These are phyloP conservation scores for Populus trichocarpa DNA, from an alignment of 441 rosid species.

Conservation along the genomic window DNA sequence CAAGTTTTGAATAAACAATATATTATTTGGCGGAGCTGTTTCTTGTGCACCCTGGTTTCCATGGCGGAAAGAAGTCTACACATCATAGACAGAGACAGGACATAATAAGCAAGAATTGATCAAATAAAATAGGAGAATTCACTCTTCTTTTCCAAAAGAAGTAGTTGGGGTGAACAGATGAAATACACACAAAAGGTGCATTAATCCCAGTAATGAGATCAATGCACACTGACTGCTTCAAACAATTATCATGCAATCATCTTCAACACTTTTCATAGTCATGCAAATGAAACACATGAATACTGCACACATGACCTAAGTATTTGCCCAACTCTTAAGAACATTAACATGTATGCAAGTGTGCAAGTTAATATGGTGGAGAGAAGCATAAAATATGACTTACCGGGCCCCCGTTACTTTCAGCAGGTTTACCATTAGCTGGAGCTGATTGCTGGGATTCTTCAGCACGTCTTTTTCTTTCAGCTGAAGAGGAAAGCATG, in stretches of 20 bases:
- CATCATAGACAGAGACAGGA: not conserved
- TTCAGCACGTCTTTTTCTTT: conserved; percentile 67
- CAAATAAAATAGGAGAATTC: not conserved
- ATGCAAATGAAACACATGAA: not conserved
- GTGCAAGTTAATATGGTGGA: not conserved
- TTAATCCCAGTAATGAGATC: not conserved
- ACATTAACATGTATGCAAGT: not conserved
- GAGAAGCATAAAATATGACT: conserved; percentile 20
- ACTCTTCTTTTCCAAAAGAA: not conserved
- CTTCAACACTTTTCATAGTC: not conserved
- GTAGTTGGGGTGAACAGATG: too few species aligned
- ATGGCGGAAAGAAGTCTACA: conserved; percentile 56
- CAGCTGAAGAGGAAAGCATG: conserved; percentile 48
- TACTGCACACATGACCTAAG: not conserved
- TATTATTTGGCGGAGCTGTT: conserved; percentile 68
- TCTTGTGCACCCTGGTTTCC: conserved; percentile 46
- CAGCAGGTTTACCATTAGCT: conserved; percentile 56
- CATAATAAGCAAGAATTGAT: conserved; percentile 1
- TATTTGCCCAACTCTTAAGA: not conserved
- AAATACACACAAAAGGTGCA: not conserved
- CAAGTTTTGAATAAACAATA: conserved; percentile 87
- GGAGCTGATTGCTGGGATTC: conserved; percentile 54
- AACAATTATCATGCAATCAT: not conserved
- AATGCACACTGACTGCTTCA: not conserved
- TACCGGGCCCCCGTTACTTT: conserved; percentile 57